Percentiles rank a stretch among this genome's conserved stretches.
Evolutionary conservation across 2,329 filamentous ascomycete genomes (phyloP).

Genomic region (Aspergillus novoparasiticus): DNA sequence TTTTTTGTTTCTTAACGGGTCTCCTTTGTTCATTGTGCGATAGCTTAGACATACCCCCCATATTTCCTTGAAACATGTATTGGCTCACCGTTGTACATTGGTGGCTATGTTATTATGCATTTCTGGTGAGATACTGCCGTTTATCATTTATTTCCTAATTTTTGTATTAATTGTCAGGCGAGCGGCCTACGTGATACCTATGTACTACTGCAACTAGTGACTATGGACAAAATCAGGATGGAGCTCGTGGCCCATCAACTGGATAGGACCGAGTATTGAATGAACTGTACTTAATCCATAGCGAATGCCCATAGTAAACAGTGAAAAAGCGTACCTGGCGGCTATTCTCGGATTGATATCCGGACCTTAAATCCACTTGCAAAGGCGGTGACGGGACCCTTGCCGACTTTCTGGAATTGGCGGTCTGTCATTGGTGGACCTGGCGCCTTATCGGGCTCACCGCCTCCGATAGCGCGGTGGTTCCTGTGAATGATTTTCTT

Average conservation of each 20-base stretch:
- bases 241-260: neutral
- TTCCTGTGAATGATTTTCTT: conserved; percentile 21
- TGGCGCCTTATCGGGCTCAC: conserved; percentile 36
- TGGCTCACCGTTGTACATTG: conserved; percentile 7
- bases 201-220: conserved; percentile 6
- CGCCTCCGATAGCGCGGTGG: conserved; percentile 34
- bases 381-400: conserved; percentile 15
- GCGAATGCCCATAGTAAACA: no score
- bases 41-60: conserved; percentile 18
- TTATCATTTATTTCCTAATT: conserved; percentile 4
- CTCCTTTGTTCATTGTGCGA: conserved; percentile 18
- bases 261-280: neutral
- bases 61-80: conserved; percentile 15
- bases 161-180: conserved; percentile 19
- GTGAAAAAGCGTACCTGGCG: neutral
- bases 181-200: conserved; percentile 14
- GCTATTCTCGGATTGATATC: neutral
- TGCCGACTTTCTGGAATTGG: conserved; percentile 7
- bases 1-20: conserved; percentile 8
- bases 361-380: neutral
- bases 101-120: conserved; percentile 14
- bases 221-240: conserved; percentile 1
- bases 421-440: conserved; percentile 21
- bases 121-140: conserved; percentile 11
- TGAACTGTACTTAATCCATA: neutral